Evolutionary conservation across 1,284 basidiomycete genomes (phyloP).

Genomic region (Ceratobasidium sp.): DNA sequence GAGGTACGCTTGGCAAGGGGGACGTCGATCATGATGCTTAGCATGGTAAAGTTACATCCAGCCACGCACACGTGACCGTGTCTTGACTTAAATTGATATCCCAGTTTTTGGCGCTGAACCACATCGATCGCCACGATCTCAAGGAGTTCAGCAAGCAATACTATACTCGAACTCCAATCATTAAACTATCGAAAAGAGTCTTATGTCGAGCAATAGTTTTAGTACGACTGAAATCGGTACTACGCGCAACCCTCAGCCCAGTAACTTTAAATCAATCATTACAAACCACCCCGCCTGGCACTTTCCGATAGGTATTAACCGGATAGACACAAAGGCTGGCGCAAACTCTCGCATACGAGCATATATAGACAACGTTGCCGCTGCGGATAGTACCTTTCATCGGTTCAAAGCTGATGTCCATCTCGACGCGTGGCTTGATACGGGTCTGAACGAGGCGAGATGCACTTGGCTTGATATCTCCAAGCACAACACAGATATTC

Average conservation of each 20-base stretch:
- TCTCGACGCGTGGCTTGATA: constrained; percentile 36
- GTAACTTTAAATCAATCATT: background rate
- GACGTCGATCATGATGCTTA: no score
- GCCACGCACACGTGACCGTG: no score
- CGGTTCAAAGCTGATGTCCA: background rate
- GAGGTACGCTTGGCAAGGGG: no score
- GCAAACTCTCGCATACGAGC: constrained; percentile 15
- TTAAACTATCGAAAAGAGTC: no score
- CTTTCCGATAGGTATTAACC: constrained; percentile 34
- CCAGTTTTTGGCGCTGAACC: no score
- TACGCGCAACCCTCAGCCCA: constrained; percentile 9
- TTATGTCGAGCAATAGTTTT: constrained; percentile 29
- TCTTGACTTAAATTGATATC: no score
- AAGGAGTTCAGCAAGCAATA: no score
- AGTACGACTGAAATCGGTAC: constrained; percentile 26
- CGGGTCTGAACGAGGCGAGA: constrained; percentile 22
- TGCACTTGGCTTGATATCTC: constrained; percentile 31
- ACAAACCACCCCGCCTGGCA: background rate
- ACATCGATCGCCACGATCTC: no score
- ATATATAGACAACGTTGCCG: background rate
- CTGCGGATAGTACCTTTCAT: background rate
- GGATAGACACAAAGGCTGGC: constrained; percentile 6
- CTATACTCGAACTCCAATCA: no score
- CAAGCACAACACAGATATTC: no score
- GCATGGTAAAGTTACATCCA: no score